Conservation (phyloP, 2,329 filamentous ascomycete genomes). For the Rutstroemia sydowiana region DNA sequence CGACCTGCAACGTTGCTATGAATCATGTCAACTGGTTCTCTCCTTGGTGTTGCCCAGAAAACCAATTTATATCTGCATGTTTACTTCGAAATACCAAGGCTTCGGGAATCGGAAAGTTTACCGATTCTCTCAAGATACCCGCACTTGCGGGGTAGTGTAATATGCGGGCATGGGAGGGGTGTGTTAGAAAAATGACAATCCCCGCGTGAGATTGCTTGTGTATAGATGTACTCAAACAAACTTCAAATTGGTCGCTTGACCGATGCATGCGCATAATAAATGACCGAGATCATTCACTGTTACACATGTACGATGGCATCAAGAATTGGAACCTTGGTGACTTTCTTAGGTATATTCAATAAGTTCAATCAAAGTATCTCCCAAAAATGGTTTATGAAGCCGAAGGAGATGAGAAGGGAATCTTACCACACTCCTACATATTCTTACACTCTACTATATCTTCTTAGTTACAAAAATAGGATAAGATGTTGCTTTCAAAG, state of each 20-base stretch:
- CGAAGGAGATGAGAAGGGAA: background rate
- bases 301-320: background rate
- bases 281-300: background rate
- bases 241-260: slow-evolving; percentile 7
- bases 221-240: slow-evolving; percentile 3
- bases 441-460: background rate
- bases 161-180: background rate
- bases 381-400: background rate
- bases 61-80: background rate
- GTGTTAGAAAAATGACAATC: slow-evolving; percentile 6
- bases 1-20: slow-evolving; percentile 1
- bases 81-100: no score
- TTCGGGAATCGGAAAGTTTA: slow-evolving; percentile 9
- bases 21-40: background rate
- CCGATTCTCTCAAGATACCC: background rate
- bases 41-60: background rate
- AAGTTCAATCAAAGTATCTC: no score
- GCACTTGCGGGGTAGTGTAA: slow-evolving; percentile 3
- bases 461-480: no score
- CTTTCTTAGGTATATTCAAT: background rate
- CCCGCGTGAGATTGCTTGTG: slow-evolving; percentile 11
- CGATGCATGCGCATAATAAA: slow-evolving; percentile 9
- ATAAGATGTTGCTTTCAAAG: no score
- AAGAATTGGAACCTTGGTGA: background rate
- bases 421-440: background rate